Base-by-base conservation (phyloP, 257 asterid species). In the Nicotiana paniculata region DNA sequence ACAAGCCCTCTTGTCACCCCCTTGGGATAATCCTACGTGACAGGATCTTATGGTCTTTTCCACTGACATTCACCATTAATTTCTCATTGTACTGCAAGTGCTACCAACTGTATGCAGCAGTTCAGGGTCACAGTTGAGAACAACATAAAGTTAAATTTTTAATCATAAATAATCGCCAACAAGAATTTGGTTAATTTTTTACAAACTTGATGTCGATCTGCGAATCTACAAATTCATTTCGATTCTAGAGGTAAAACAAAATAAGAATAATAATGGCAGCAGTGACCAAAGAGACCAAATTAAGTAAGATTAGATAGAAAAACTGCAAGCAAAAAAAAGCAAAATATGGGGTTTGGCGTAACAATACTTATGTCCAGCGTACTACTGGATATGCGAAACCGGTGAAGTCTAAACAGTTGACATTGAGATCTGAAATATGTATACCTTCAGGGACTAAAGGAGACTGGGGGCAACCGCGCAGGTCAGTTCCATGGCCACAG, bases 381-480 rank as follows among this genome's bases (percentile, higher is more conserved):
- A 21, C 4, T 33, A 30, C 5, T 35, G 77, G 18, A 21, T 74
- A 46, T 26, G 24, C 39, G 21, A 24, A 74, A 26, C 61, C 79
- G 48, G 4, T 6, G 5, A 69, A 72, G 1, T 72, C 59, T 6
- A 21, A 55, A 43, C 78, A 12, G 37, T 43, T 11, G 48, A 75
- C 79, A 51, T 51, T 51, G 46, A 51, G 26, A 26, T 51, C 26
- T 21, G 67, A 32, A 63, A 57, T 30, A 63, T 32, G 46, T 84
- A 30, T 87, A 96, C 99, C 99, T 93, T 90, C 93, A 62, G 89
- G 91, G 76, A 85, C 85, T 88, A 92, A 85, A 79, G 93, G 99
- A 82, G 97, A 91, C 85, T 96, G 99, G 66, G 99, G 98, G 80
- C 99, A 96, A 63, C 99, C 99, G 1, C 97, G 97, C 90, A 96